Evolutionary conservation across 176 grass and related monocot genomes (phyloP).

Genomic region (Aegilops umbellulata): DNA sequence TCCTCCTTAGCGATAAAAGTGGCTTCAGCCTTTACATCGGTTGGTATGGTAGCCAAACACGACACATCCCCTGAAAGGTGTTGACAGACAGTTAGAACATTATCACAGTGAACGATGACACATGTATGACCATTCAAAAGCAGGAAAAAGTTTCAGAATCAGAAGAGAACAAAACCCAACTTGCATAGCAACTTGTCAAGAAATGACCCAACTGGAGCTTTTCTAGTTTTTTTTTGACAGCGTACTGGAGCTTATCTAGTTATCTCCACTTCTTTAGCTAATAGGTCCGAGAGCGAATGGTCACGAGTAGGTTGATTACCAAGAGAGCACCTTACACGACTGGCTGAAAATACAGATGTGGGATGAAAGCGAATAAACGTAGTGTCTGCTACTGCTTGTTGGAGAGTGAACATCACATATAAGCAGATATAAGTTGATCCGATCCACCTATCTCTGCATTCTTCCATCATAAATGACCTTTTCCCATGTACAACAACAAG

Average conservation of each 20-base stretch:
- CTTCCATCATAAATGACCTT: neutral
- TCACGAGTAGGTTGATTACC: neutral
- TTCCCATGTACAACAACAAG: neutral
- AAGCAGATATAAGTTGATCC: neutral
- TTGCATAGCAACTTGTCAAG: neutral
- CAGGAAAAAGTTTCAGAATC: neutral
- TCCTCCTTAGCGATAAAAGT: slow-evolving; percentile 90
- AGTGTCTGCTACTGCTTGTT: neutral
- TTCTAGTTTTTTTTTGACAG: no score
- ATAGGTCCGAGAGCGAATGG: neutral
- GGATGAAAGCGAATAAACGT: neutral
- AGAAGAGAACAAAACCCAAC: neutral
- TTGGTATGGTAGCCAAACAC: slow-evolving; percentile 87
- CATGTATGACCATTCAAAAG: neutral
- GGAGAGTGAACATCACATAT: neutral
- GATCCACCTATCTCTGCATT: neutral
- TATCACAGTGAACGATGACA: neutral
- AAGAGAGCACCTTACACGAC: neutral
- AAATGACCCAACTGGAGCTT: neutral
- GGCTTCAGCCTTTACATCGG: slow-evolving; percentile 77
- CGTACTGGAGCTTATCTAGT: slow-evolving; percentile 10
- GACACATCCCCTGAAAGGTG: slow-evolving; percentile 74
- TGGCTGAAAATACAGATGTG: neutral
- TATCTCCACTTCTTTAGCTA: neutral
- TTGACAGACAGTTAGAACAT: slow-evolving; percentile 1